Percentiles rank a stretch among this genome's conserved stretches.
Conservation (phyloP, 2,329 filamentous ascomycete species). For the Penicillium sp. region DNA sequence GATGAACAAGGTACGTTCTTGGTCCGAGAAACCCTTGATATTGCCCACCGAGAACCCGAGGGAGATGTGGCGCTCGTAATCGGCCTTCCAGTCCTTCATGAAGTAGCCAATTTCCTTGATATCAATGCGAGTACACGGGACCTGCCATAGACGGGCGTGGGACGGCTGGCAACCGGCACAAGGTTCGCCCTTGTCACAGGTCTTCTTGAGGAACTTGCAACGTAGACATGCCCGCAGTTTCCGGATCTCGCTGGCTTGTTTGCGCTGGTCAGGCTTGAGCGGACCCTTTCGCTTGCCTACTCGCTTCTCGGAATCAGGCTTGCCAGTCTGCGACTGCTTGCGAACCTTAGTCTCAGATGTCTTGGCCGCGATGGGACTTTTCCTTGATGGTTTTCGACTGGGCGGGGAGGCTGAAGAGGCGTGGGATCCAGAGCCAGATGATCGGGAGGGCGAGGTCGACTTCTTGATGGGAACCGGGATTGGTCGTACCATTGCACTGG, state of each 20-base stretch:
- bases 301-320: conserved; percentile 88
- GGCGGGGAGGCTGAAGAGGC: conserved; percentile 53
- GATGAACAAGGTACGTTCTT: conserved; percentile 71
- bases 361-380: conserved; percentile 73
- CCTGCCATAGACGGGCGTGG: conserved; percentile 92
- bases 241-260: conserved; percentile 93
- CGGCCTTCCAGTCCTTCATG: conserved; percentile 98
- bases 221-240: conserved; percentile 89
- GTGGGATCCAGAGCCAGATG: conserved; percentile 51
- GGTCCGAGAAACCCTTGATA: conserved; percentile 72
- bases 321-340: conserved; percentile 64
- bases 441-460: conserved; percentile 52
- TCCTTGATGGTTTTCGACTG: conserved; percentile 61
- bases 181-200: conserved; percentile 94
- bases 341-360: conserved; percentile 77
- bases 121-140: conserved; percentile 94
- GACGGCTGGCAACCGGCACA: conserved; percentile 93
- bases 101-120: conserved; percentile 98
- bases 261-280: conserved; percentile 84
- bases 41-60: conserved; percentile 87
- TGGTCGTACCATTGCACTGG: conserved; percentile 61
- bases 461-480: conserved; percentile 50
- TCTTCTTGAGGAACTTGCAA: conserved; percentile 99
- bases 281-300: conserved; percentile 86
- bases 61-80: conserved; percentile 85